Evolutionary conservation across 2,329 filamentous ascomycete genomes (phyloP), one percentile per base, ranked within the genome.

Genomic region (Davidsoniella neocaledoniae): DNA sequence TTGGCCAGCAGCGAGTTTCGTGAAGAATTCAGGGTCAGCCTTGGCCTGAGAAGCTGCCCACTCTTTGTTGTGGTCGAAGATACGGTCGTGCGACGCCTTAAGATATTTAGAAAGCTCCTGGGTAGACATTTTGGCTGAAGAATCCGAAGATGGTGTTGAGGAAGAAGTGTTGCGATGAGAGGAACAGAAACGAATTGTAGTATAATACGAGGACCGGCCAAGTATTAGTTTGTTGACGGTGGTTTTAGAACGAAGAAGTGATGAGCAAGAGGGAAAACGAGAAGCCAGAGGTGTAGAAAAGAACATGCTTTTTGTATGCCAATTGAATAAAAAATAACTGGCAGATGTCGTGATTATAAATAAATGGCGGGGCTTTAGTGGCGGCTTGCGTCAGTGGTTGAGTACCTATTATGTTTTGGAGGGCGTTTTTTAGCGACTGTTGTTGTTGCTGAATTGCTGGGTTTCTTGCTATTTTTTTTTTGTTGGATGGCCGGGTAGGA

Each of bases 51-150:
- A 64, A 43, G 69, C 69, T 10, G 79, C 79, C 81, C 81, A 85
- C 49, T 68, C 66, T 55, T 69, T 67, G 68, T 84, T 85, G 69
- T 77, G 74, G 56, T 81, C 74, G 57, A 85, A 84, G 58, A 84
- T 73, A 53, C 72, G 70, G 58, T 81, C 75, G 63, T 84, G 79
- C 57, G 69, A 72, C 66, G 79, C 68, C 64, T 73, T 65, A 53
- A 81, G 72, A 61, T 81, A 81, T 2, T 49, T 43, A 39, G 47
- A 43, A 9, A 43, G 39, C 26, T 49, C 47, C 38, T 37, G 47
- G 26, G 26, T 25, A 3, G 47, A 40, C 47, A 49, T 49, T 49
- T 37, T 49, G 26, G 39, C 8, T n/a, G 46, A 33, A 36, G 46
- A 17, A 10, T 10, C 14, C 5, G 38, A 42, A 10, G 16, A 12